Base-by-base conservation (phyloP, 768 basidiomycete species). In the Auriscalpium microsporum region DNA sequence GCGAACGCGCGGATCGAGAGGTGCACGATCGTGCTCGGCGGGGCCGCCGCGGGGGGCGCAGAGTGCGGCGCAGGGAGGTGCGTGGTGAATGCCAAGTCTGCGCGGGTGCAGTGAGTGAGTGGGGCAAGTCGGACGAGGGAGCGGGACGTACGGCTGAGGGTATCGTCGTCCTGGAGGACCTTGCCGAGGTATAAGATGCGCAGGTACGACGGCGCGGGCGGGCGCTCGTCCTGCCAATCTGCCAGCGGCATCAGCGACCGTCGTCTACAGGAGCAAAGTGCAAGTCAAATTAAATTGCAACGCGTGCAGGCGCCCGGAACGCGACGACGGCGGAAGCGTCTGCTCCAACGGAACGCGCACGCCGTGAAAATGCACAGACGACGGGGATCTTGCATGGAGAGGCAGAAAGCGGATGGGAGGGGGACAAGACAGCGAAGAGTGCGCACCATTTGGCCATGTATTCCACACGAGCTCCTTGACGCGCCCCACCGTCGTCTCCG, bases 391-490 rank as follows among this genome's bases (percentile, higher is more conserved):
- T 4, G 28, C 28, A 28, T 28, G 28, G 28, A 28, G 28, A 28
- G 28, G 28, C 28, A 49, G 45, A 42, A 50, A 21, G 8, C 49
- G 21, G 33, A 37, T n/a, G 34, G 16, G 35, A 53, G 23, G 37
- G 5, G 23, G 28, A 28, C 28, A 28, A 28, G 45, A 50, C 21
- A 21, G 21, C 21, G 44, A 19, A 71, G 21, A 21, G 21, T 21
- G 21, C 79, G 64, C 58, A 84, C 87, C 87, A 62, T 73, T 71
- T 33, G 86, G 86, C 88, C 89, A 91, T 36, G 81, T 78, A 70
- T 84, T 87, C 88, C 89, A 90, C 38, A 84, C 80, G 48, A 91
- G 77, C 71, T 91, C 89, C 69, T 90, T 90, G 33, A 89, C 84
- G 61, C 89, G 75, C 16, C 86, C 86, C 35, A 90, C 72, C 0